Conservation (phyloP, 345 rosid species). For the Aethionema arabicum region DNA sequence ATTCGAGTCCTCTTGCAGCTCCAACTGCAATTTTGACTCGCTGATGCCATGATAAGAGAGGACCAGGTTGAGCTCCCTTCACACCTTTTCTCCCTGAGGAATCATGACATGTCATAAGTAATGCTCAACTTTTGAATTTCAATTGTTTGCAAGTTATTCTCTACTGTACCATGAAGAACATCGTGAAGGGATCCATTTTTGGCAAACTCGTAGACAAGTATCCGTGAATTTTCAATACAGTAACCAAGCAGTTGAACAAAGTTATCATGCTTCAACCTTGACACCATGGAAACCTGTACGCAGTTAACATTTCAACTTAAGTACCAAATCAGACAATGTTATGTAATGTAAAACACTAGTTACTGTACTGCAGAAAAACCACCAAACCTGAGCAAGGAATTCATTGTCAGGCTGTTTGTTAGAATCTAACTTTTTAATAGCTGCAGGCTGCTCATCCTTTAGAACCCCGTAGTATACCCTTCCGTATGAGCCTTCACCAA, state of each 20-base stretch:
- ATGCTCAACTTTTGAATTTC: neutral
- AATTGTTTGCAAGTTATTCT: neutral
- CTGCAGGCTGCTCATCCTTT: constrained; percentile 47
- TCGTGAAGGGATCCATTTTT: constrained; percentile 86
- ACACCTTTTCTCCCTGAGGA: constrained; percentile 71
- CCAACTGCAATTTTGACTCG: constrained; percentile 80
- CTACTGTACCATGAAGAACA: constrained; percentile 62
- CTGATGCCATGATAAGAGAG: constrained; percentile 66
- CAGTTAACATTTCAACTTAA: neutral
- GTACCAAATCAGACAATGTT: neutral
- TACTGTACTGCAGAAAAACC: neutral
- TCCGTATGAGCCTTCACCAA: constrained; percentile 83
- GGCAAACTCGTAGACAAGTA: constrained; percentile 81
- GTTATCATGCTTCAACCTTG: constrained; percentile 67
- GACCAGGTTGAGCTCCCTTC: constrained; percentile 83
- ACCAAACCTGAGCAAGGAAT: constrained; percentile 49
- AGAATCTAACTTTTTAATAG: constrained; percentile 71
- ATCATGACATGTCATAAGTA: neutral
- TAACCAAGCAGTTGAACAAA: constrained; percentile 72
- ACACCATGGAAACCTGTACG: constrained; percentile 72
- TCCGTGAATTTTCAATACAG: constrained; percentile 61
- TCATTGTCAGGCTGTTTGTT: constrained; percentile 62
- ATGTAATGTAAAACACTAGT: neutral
- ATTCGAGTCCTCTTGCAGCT: constrained; percentile 79
- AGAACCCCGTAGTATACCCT: constrained; percentile 64